Evolutionary conservation across 345 rosid species (phyloP).

Genomic region (Camelina laxa): DNA sequence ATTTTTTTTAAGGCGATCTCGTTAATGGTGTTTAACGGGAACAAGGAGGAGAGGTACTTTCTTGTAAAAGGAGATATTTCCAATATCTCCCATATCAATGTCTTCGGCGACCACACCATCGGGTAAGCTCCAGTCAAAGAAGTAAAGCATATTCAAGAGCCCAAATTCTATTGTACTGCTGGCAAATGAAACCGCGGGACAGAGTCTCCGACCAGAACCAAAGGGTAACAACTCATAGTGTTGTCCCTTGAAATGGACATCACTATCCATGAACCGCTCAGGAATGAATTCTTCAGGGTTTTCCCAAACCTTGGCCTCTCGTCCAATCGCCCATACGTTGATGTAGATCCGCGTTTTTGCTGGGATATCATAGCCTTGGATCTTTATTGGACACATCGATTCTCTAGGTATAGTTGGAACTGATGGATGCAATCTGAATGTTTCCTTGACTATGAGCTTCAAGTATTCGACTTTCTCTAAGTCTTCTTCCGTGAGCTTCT

Average conservation of each 20-base stretch:
- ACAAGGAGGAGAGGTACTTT: constrained; percentile 45
- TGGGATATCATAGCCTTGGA: constrained; percentile 53
- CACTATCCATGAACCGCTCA: constrained; percentile 49
- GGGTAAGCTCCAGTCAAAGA: constrained; percentile 37
- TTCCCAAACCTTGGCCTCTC: constrained; percentile 52
- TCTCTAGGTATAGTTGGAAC: constrained; percentile 50
- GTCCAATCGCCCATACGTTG: constrained; percentile 55
- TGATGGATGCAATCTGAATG: constrained; percentile 70
- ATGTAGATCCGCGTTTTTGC: constrained; percentile 49
- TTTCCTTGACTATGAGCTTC: constrained; percentile 60
- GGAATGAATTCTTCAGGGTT: constrained; percentile 54
- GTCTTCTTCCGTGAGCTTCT: constrained; percentile 56
- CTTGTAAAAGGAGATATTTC: constrained; percentile 1
- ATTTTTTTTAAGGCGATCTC: background rate
- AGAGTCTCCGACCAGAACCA: constrained; percentile 60
- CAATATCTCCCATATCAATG: constrained; percentile 27
- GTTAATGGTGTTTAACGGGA: constrained; percentile 1
- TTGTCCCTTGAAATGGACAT: constrained; percentile 52
- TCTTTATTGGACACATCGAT: constrained; percentile 48
- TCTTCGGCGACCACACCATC: constrained; percentile 24
- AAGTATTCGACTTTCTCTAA: constrained; percentile 62
- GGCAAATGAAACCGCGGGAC: constrained; percentile 46
- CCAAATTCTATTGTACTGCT: constrained; percentile 14
- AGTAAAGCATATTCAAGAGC: constrained; percentile 31
- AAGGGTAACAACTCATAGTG: constrained; percentile 47